A percentile compares a stretch with the other conserved stretches of the same genome.
Evolutionary conservation across 495 filamentous ascomycete species (phyloP).

Genomic region (Neurospora sp.): DNA sequence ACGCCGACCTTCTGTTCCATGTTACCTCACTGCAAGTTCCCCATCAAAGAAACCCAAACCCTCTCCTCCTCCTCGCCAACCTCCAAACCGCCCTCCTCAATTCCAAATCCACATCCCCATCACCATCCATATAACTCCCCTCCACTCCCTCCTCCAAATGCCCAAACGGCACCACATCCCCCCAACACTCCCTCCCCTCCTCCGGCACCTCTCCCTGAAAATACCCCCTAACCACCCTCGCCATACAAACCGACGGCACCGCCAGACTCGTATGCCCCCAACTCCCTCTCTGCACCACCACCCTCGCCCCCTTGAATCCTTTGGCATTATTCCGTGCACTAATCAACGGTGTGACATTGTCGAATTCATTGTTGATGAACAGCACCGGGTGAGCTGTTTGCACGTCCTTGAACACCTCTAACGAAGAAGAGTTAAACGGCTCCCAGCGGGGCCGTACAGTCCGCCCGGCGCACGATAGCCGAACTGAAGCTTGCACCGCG

Average conservation of each 20-base stretch:
- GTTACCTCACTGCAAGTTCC: neutral
- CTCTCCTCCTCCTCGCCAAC: neutral
- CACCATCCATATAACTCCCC: neutral
- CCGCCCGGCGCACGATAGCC: slow-evolving; percentile 49
- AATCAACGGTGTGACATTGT: slow-evolving; percentile 46
- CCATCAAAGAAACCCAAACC: neutral
- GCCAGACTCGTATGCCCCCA: slow-evolving; percentile 36
- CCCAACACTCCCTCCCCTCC: slow-evolving; percentile 22
- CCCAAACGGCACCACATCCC: slow-evolving; percentile 17
- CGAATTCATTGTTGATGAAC: slow-evolving; percentile 44
- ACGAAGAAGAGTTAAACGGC: slow-evolving; percentile 18
- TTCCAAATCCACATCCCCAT: neutral
- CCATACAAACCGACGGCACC: slow-evolving; percentile 25
- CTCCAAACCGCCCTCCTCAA: slow-evolving; percentile 3
- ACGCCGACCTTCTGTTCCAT: neutral
- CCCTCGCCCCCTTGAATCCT: slow-evolving; percentile 39
- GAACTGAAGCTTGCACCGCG: slow-evolving; percentile 47
- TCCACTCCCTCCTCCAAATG: neutral
- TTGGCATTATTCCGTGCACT: slow-evolving; percentile 40
- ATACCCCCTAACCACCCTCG: slow-evolving; percentile 22
- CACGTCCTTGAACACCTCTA: neutral
- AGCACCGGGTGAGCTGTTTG: slow-evolving; percentile 42
- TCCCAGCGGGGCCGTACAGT: slow-evolving; percentile 47
- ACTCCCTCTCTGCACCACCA: slow-evolving; percentile 43
- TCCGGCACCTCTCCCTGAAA: slow-evolving; percentile 22